A percentile compares a stretch with the other conserved stretches of the same genome.
phyloP scores from a whole-genome alignment of 176 grass and related monocot genomes.

The Bromus sterilis region DNA sequence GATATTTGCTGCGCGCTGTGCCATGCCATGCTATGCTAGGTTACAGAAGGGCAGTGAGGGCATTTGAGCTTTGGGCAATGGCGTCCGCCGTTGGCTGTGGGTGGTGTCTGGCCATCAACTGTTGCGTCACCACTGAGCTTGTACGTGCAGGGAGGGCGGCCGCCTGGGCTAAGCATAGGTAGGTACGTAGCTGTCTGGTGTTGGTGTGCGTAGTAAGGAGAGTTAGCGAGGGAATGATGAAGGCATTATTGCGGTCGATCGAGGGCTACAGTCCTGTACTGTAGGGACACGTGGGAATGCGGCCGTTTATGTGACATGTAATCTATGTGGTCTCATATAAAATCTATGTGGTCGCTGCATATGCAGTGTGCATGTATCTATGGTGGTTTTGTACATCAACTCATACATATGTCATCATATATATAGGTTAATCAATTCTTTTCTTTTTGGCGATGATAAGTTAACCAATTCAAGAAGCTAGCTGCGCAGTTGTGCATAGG shows the following conservation, averaged over 20 bases:
- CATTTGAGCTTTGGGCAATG: conserved; percentile 21
- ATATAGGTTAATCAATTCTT: too few relatives aligned
- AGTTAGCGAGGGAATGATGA: conserved; percentile 45
- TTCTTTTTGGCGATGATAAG: too few relatives aligned
- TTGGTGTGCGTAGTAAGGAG: conserved; percentile 17
- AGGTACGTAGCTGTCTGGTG: conserved; percentile 12
- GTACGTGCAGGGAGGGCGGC: background rate
- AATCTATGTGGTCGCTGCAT: background rate
- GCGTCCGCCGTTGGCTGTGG: background rate
- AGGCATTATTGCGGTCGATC: conserved; percentile 44
- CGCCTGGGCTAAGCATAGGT: conserved; percentile 12
- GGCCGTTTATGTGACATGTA: background rate
- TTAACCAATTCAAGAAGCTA: background rate
- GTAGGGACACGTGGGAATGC: conserved; percentile 31
- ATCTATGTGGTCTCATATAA: background rate
- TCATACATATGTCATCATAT: background rate
- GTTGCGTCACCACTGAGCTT: conserved; percentile 26
- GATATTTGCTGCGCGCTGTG: background rate
- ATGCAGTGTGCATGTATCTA: background rate
- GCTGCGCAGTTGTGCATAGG: background rate
- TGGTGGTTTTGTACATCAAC: background rate
- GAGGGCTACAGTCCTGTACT: conserved; percentile 24
- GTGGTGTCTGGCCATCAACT: conserved; percentile 6
- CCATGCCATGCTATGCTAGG: too few relatives aligned
- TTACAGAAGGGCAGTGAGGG: background rate